Conservation (phyloP, 148 eudicot species). For the Rhododendron mucronatum region DNA sequence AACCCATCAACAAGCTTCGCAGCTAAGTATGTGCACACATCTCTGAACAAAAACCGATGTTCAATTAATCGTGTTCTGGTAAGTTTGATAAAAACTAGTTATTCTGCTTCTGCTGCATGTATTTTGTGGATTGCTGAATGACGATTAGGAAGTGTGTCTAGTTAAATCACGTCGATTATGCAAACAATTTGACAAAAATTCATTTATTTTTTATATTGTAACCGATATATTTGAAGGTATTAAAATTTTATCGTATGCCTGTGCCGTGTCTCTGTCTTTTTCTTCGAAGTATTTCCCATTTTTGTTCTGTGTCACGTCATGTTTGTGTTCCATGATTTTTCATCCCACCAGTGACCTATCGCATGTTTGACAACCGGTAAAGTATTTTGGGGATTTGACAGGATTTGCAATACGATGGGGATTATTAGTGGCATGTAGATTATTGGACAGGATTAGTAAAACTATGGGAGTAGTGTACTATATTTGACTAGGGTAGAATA, state of each 20-base stretch:
- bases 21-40: constrained; percentile 91
- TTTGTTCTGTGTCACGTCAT: neutral
- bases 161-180: neutral
- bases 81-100: constrained; percentile 22
- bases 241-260: neutral
- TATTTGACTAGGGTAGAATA: neutral
- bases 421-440: neutral
- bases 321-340: neutral
- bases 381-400: neutral
- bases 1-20: constrained; percentile 98
- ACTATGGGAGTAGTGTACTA: neutral
- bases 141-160: neutral
- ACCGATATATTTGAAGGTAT: neutral
- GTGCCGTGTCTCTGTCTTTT: neutral
- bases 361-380: neutral
- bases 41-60: constrained; percentile 87
- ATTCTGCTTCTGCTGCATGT: neutral
- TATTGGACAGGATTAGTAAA: neutral
- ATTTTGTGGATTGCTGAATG: neutral
- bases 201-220: neutral
- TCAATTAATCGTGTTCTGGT: constrained; percentile 95
- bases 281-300: neutral
- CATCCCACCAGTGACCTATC: neutral
- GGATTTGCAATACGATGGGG: neutral
- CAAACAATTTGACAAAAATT: neutral